These are phyloP conservation scores for Sphagnum contortum DNA, from an alignment of 225 moss, liverwort and hornwort genomes.

Conservation along the genomic window DNA sequence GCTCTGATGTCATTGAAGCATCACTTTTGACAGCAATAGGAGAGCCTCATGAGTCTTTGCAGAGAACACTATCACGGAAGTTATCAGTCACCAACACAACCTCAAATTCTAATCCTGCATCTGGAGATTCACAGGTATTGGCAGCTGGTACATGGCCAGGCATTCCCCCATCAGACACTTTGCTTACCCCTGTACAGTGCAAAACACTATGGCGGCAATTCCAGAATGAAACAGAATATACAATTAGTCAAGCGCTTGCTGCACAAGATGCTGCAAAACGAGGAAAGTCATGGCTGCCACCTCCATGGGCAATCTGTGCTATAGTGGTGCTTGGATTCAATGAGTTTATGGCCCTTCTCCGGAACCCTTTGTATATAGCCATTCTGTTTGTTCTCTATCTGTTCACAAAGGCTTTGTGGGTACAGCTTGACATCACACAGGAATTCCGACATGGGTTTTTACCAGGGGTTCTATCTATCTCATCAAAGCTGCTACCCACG, in stretches of 20 bases:
- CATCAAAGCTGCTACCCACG: slow-evolving; percentile 84
- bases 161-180: slow-evolving; percentile 43
- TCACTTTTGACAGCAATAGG: slow-evolving; percentile 52
- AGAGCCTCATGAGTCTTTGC: slow-evolving; percentile 34
- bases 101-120: slow-evolving; percentile 20
- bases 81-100: slow-evolving; percentile 16
- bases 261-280: slow-evolving; percentile 80
- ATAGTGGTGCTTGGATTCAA: slow-evolving; percentile 86
- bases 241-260: slow-evolving; percentile 81
- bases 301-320: slow-evolving; percentile 85
- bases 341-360: slow-evolving; percentile 86
- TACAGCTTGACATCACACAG: slow-evolving; percentile 74
- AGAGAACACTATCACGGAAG: slow-evolving; percentile 36
- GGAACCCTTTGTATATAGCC: slow-evolving; percentile 83
- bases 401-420: slow-evolving; percentile 71
- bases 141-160: slow-evolving; percentile 84
- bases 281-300: slow-evolving; percentile 77
- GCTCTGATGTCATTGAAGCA: slow-evolving; percentile 40
- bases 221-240: slow-evolving; percentile 85
- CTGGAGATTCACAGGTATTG: slow-evolving; percentile 48
- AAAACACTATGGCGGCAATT: slow-evolving; percentile 88
- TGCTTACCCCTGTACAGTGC: slow-evolving; percentile 87
- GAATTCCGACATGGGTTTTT: slow-evolving; percentile 84
- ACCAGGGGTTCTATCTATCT: slow-evolving; percentile 68
- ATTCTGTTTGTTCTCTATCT: slow-evolving; percentile 63